Base-by-base conservation (phyloP, 495 filamentous ascomycete genomes). In the Trypethelium eluteriae region DNA sequence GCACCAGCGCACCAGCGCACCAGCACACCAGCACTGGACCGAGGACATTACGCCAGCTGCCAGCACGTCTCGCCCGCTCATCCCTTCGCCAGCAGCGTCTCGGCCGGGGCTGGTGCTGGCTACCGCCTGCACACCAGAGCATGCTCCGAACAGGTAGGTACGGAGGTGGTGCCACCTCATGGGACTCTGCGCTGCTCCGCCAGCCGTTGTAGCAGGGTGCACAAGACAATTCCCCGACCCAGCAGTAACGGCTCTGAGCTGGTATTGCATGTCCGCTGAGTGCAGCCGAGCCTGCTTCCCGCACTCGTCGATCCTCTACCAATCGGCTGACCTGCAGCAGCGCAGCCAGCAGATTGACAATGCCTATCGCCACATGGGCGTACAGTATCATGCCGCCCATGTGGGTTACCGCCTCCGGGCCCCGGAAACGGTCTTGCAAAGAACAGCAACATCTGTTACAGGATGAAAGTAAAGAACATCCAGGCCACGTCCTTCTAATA, bases 341-440 rank as follows among this genome's bases (percentile, higher is more conserved):
- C 18, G 49, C 16, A 53, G 49, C 49, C 49, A 53, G 11, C 53
- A 7, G 49, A 53, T 59, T 59, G 6, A 9, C 36, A 59, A 10
- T 59, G 53, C 32, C 53, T 14, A 11, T 59, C 53, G 53, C 53
- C 53, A 59, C 53, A 59, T 59, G 53, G 53, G 53, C 53, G 53
- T 59, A 59, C 53, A 59, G 53, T 36, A 59, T 59, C 53, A 59
- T 59, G 53, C 53, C 53, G 53, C 25, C 53, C 53, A 59, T 59
- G 53, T 59, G 53, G 53, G 53, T 14, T 59, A 18, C 53, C 53
- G 53, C 36, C 53, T 35, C 5, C 53, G 25, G 25, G 53, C 11
- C 32, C 53, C 32, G 53, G 18, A 59, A 59, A 36, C n/a, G 53
- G 53, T 10, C 11, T 59, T 7, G 53, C 53, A 11, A 59, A 32